Evolutionary conservation across 257 asterid genomes (phyloP), one percentile per base, ranked within the genome.

Genomic region (Perilla frutescens): DNA sequence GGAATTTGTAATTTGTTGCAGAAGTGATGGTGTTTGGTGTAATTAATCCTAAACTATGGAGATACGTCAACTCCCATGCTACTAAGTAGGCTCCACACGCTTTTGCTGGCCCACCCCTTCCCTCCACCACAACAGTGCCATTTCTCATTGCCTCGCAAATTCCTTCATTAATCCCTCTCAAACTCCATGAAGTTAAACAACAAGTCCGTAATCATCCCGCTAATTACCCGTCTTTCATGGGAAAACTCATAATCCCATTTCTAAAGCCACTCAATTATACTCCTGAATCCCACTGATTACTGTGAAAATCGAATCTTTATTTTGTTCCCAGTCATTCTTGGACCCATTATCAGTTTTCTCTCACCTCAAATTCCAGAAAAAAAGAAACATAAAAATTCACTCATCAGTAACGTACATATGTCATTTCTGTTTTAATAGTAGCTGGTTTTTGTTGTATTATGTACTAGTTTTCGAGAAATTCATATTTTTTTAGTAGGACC

Each of bases 401-500:
- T 58, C 20, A 45, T 59, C 58, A 15, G 37, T 13, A 15, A 55
- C 62, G 41, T 13, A 29, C 74, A 20, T 29, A 69, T 32, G 59
- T 31, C 32, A 41, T 11, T 43, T 63, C 11, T 64, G 54, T 63
- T 44, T 8, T 26, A 10, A 63, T 20, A 2, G 69, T 63, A n/a
- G 54, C 69, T 63, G 69, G 37, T 20, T 43, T 62, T 15, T 20
- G 39, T 10, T 20, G 39, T 63, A 64, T 44, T 64, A 6, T 20
- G 39, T 63, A 64, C 26, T 64, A 6, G 48, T 20, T 43, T 44
- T 47, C 70, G 5, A 26, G 10, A 44, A 20, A 43, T 9, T 64
- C 4, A 63, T 56, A 37, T 4, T 15, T 48, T 7, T 34, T 7
- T 45, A 5, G 26, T 44, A 36, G 85, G 77, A 59, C 81, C 65